These are phyloP conservation scores for Naganishia sp. DNA, from an alignment of 1,284 basidiomycete species.

Conservation along the genomic window DNA sequence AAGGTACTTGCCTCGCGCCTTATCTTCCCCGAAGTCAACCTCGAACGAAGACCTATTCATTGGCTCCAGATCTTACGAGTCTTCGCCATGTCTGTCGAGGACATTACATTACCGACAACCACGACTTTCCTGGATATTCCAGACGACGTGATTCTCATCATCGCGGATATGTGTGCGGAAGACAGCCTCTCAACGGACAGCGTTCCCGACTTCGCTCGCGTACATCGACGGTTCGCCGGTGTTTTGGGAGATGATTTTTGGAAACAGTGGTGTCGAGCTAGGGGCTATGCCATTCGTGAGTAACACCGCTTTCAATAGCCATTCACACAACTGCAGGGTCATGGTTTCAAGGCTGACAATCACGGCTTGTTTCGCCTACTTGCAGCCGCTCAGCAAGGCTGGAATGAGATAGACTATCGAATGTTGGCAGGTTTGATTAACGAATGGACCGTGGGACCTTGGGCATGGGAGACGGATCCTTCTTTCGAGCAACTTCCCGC, in stretches of 20 bases:
- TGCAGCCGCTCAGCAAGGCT: background rate
- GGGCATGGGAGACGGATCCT: background rate
- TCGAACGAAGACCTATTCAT: background rate
- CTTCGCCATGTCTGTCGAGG: background rate
- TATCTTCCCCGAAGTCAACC: background rate
- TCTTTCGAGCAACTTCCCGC: too few relatives aligned
- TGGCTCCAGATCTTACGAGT: background rate
- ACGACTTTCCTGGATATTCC: conserved; percentile 10
- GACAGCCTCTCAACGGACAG: background rate
- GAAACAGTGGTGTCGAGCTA: conserved; percentile 11
- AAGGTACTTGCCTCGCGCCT: too few relatives aligned
- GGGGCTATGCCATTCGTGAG: conserved; percentile 16
- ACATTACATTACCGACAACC: background rate
- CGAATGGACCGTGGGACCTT: background rate
- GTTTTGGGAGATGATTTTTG: conserved; percentile 18
- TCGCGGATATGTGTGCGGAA: conserved; percentile 7
- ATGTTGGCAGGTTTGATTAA: conserved; percentile 2
- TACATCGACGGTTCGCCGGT: conserved; percentile 7
- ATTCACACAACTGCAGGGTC: background rate
- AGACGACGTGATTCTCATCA: conserved; percentile 16
- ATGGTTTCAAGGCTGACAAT: background rate
- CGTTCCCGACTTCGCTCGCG: background rate
- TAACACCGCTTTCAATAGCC: background rate
- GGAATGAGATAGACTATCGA: background rate
- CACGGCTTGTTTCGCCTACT: background rate